Evolutionary conservation across 179 eudicot genomes (phyloP).

Genomic region (Silene noctiflora): DNA sequence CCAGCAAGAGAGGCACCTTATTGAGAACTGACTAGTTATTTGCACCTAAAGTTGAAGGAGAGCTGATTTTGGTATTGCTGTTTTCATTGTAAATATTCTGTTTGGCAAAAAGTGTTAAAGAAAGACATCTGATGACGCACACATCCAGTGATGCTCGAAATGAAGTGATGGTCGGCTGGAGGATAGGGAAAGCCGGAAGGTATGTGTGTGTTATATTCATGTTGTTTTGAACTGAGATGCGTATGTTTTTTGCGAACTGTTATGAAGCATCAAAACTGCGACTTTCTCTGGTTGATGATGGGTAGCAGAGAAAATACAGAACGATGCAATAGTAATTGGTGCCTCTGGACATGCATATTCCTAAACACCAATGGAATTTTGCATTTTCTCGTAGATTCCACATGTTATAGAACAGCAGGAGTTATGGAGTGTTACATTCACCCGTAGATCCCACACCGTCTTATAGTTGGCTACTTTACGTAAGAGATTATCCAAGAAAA

Average conservation of each 20-base stretch:
- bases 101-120: neutral
- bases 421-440: neutral
- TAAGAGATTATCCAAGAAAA: neutral
- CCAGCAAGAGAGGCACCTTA: neutral
- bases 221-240: neutral
- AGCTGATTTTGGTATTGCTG: neutral
- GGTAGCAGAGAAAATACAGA: conserved; percentile 6
- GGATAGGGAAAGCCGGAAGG: conserved; percentile 1
- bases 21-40: neutral
- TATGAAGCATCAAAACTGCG: neutral
- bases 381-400: conserved; percentile 10
- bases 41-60: neutral
- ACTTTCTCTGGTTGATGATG: neutral
- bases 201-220: neutral
- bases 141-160: neutral
- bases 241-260: neutral
- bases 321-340: conserved; percentile 6
- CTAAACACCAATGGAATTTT: neutral
- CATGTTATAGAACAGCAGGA: neutral
- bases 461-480: too few relatives aligned
- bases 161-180: neutral
- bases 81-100: neutral
- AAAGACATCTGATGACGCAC: neutral
- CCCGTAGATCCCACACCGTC: neutral
- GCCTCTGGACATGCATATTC: conserved; percentile 13